A percentile compares a stretch with the other conserved stretches of the same genome.
These are phyloP conservation scores for Adansonia digitata DNA, from an alignment of 345 rosid genomes.

Conservation along the genomic window DNA sequence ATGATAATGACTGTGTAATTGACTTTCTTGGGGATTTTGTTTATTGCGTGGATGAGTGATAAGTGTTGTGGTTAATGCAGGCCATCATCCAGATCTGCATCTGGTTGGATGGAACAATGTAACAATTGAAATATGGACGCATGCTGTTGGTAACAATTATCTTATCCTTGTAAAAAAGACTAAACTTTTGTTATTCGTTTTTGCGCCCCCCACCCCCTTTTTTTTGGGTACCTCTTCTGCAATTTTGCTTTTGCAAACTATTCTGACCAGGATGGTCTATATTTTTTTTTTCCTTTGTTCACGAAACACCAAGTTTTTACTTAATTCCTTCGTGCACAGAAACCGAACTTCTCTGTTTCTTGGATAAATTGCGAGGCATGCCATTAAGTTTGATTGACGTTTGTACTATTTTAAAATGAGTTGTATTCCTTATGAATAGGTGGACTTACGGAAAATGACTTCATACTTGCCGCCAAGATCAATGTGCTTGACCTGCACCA, in stretches of 20 bases:
- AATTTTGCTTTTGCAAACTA: not conserved
- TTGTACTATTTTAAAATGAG: not conserved
- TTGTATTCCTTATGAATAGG: slow-evolving; percentile 33
- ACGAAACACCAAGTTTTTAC: not conserved
- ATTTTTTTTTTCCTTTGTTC: not conserved
- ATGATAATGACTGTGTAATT: not conserved
- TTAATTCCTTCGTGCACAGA: not conserved
- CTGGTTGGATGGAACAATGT: slow-evolving; percentile 96
- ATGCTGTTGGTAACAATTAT: slow-evolving; percentile 66
- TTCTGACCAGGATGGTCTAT: not conserved
- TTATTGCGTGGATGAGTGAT: slow-evolving; percentile 7
- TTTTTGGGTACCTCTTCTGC: not conserved
- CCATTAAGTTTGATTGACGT: not conserved
- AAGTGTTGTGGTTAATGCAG: slow-evolving; percentile 35
- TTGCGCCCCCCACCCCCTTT: not conserved
- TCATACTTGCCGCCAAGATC: slow-evolving; percentile 89
- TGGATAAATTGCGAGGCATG: not conserved
- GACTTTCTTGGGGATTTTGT: not conserved
- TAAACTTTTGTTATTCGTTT: not conserved
- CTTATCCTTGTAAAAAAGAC: not conserved
- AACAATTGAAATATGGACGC: slow-evolving; percentile 89
- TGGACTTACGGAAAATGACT: slow-evolving; percentile 85
- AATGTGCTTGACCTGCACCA: slow-evolving; percentile 52
- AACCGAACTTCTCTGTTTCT: not conserved
- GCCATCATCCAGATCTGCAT: slow-evolving; percentile 98